Conservation (phyloP, 2,329 filamentous ascomycete genomes). For the Penicillium expansum region DNA sequence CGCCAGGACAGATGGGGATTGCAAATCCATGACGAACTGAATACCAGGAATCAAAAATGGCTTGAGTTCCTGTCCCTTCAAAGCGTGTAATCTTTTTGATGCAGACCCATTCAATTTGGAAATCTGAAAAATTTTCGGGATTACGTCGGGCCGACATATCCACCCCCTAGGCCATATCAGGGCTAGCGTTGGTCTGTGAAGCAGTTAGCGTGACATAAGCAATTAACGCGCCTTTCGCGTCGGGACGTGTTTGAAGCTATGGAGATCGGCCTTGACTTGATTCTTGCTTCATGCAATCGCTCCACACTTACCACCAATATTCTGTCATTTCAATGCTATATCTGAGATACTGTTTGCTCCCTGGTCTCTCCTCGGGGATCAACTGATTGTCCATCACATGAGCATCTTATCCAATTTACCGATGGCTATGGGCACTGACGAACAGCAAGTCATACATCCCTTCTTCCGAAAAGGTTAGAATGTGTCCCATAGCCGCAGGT, state of each 20-base stretch:
- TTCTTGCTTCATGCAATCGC: not conserved
- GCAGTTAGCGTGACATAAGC: conserved; percentile 22
- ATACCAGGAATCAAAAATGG: conserved; percentile 6
- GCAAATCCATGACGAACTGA: conserved; percentile 41
- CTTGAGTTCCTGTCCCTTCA: conserved; percentile 14
- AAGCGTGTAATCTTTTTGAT: conserved; percentile 19
- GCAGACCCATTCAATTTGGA: conserved; percentile 19
- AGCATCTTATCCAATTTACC: conserved; percentile 24
- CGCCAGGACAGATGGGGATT: conserved; percentile 44
- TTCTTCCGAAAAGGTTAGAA: conserved; percentile 42
- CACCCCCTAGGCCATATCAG: conserved; percentile 9
- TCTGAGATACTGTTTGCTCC: not conserved
- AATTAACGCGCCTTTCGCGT: conserved; percentile 23
- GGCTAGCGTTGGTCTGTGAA: conserved; percentile 7
- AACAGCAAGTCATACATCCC: conserved; percentile 41
- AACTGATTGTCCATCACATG: conserved; percentile 25
- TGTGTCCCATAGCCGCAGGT: not conserved
- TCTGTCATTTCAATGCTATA: conserved; percentile 5
- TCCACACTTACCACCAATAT: not conserved
- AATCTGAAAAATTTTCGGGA: conserved; percentile 40
- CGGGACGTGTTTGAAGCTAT: conserved; percentile 16
- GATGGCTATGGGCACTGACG: conserved; percentile 41
- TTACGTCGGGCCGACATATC: conserved; percentile 28
- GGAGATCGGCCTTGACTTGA: not conserved
- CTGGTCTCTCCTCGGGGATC: conserved; percentile 20